phyloP scores from a whole-genome alignment of 805 yeast species.

The Schwanniomyces vanrijiae region DNA sequence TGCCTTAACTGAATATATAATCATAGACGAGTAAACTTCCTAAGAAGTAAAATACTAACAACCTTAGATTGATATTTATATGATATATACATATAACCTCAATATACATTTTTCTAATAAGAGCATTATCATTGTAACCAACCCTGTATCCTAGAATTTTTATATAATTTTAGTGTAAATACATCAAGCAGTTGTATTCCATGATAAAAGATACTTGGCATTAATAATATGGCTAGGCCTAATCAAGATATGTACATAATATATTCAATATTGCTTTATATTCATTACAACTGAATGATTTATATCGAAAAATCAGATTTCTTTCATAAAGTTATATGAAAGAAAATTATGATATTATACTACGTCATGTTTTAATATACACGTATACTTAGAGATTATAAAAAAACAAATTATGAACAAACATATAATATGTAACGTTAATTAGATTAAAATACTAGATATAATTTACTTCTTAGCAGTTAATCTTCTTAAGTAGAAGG shows the following conservation, averaged over 20 bases:
- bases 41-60: not conserved
- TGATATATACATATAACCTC: not conserved
- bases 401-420: slow-evolving; percentile 4
- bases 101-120: too few species aligned
- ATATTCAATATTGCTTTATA: too few species aligned
- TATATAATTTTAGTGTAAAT: too few species aligned
- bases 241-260: too few species aligned
- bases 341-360: not conserved
- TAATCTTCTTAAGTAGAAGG: slow-evolving; percentile 99
- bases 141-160: too few species aligned
- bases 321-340: not conserved
- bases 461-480: slow-evolving; percentile 90
- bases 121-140: too few species aligned
- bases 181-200: too few species aligned
- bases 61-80: not conserved
- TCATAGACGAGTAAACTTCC: not conserved
- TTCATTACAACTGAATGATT: too few species aligned
- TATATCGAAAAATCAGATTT: not conserved
- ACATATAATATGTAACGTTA: slow-evolving; percentile 3
- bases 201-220: too few species aligned
- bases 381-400: slow-evolving; percentile 9
- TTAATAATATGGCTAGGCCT: too few species aligned
- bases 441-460: slow-evolving; percentile 3
- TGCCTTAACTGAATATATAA: not conserved
- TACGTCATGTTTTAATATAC: slow-evolving; percentile 7